phyloP scores from a whole-genome alignment of 2,329 filamentous ascomycete genomes.

The Kalaharituber pfeilii region DNA sequence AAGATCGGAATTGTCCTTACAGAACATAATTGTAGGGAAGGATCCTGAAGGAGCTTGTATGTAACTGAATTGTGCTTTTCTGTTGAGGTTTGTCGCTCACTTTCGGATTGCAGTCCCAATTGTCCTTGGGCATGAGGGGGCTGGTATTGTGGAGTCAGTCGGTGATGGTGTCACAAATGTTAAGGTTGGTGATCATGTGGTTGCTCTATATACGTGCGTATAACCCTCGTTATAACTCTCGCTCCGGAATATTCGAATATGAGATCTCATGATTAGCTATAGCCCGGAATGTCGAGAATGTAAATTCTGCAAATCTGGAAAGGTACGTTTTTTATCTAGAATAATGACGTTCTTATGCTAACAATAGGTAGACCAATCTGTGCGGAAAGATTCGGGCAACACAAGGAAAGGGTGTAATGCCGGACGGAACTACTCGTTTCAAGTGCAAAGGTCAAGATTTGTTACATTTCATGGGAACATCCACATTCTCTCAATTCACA shows the following conservation, averaged over 20 bases:
- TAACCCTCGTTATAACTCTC: background rate
- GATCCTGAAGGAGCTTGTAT: constrained; percentile 74
- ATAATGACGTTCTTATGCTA: background rate
- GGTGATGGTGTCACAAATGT: constrained; percentile 90
- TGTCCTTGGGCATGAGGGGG: constrained; percentile 77
- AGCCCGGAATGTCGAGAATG: constrained; percentile 94
- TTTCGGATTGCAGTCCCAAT: constrained; percentile 45
- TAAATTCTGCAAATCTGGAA: constrained; percentile 99
- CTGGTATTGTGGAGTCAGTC: constrained; percentile 80
- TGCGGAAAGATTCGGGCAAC: constrained; percentile 98
- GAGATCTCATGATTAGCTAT: constrained; percentile 32
- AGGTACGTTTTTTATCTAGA: constrained; percentile 31
- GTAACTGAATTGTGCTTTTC: background rate
- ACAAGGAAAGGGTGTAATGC: constrained; percentile 91
- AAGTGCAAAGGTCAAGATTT: constrained; percentile 87
- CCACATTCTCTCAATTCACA: constrained; percentile 97
- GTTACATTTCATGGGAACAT: constrained; percentile 98
- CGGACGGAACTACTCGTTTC: constrained; percentile 82
- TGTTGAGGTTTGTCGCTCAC: background rate
- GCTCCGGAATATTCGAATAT: background rate
- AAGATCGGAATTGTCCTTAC: background rate
- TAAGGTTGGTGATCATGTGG: constrained; percentile 71
- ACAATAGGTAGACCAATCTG: constrained; percentile 15
- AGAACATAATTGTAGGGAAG: background rate
- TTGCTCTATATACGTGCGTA: constrained; percentile 17